Base-by-base conservation (phyloP, 2,329 filamentous ascomycete genomes). In the Pseudocercospora eumusae region DNA sequence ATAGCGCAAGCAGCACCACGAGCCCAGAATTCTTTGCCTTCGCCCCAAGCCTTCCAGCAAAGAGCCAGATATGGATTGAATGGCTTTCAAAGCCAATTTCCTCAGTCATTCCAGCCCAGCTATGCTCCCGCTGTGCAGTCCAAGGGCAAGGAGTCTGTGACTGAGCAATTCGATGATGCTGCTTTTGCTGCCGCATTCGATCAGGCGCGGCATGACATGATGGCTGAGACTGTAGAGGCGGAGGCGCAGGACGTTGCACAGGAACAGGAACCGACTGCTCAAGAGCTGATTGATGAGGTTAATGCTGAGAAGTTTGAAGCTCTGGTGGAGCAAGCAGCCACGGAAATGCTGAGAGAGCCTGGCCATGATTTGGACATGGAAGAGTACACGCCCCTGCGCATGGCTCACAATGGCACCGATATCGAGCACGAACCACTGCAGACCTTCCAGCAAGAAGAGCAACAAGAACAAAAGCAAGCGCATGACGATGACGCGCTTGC, bases 401-500 rank as follows among this genome's bases (percentile, higher is more conserved):
- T 56, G 23, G 54, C 63, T 25, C 65, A 67, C 36, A 42, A 25
- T 50, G 52, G 40, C 21, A 52, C 40, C 18, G 65, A 68, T 40
- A 57, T 68, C 28, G 65, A 67, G 36, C 36, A 65, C 42, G 47
- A 64, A 10, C 59, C 63, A 10, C 44, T 60, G 36, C 52, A 65
- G 4, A 11, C 36, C 3, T 18, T 47, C 11, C 59, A 63, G 28
- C 42, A 64, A 49, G 60, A 67, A 15, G 60, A 63, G 20, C 44
- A 64, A 31, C 40, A 58, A 4, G 61, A 66, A 20, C 57, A 66
- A 49, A 59, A 59, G 31, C 58, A 64, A 47, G 45, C 57, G 21
- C 50, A 66, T 11, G 82, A 88, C 56, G 82, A 86, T 23, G 86
- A 91, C 65, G 90, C 89, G 49, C 82, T 95, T 27, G 87, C 89